Percentiles rank a stretch among this genome's conserved stretches.
Evolutionary conservation across 441 rosid genomes (phyloP).

Genomic region (Jatropha podagrica): DNA sequence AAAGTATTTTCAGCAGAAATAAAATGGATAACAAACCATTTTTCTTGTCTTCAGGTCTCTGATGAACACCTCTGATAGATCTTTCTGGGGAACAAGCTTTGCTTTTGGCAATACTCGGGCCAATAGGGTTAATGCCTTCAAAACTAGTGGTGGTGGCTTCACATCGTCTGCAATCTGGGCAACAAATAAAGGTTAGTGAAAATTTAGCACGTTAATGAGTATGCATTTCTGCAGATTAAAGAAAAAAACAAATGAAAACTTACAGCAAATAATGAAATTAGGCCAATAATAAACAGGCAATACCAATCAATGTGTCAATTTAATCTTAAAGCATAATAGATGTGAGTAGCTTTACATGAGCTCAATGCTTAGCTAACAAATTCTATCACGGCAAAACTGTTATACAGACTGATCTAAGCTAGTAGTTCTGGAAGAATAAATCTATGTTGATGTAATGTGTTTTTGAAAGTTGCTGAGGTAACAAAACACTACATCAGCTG

Average conservation of each 20-base stretch:
- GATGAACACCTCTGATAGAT: slow-evolving; percentile 65
- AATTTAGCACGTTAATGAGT: slow-evolving; percentile 14
- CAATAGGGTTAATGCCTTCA: slow-evolving; percentile 50
- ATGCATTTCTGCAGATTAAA: background rate
- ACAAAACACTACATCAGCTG: background rate
- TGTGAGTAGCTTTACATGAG: background rate
- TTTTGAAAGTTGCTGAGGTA: background rate
- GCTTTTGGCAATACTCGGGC: slow-evolving; percentile 72
- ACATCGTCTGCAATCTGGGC: slow-evolving; percentile 82
- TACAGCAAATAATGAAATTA: background rate
- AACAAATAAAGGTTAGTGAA: slow-evolving; percentile 38
- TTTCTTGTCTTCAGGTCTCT: slow-evolving; percentile 69
- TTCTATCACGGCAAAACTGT: background rate
- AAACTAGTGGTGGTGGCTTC: slow-evolving; percentile 59
- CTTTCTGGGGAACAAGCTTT: slow-evolving; percentile 76
- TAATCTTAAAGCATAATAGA: background rate
- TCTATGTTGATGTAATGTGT: background rate
- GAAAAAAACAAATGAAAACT: background rate
- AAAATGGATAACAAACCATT: slow-evolving; percentile 45
- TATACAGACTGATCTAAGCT: background rate
- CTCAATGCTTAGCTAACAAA: background rate
- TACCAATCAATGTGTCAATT: background rate
- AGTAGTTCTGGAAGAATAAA: background rate
- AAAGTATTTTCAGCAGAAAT: slow-evolving; percentile 4
- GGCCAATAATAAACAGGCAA: background rate